Base-by-base conservation (phyloP, 805 yeast genomes). In the Monosporozyma solicola region DNA sequence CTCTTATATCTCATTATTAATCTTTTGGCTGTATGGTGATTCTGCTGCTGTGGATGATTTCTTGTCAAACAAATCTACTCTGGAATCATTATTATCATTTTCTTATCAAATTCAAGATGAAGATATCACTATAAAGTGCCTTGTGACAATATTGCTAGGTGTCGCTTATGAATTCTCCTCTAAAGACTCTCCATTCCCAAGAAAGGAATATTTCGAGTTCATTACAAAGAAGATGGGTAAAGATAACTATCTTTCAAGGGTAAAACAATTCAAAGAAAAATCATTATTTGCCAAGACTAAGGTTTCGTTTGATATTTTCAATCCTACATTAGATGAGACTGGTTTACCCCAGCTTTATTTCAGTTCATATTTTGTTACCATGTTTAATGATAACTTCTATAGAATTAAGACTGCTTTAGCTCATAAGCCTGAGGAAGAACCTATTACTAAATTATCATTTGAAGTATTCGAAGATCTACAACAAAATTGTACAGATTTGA, bases 281-380 rank as follows among this genome's bases (percentile, higher is more conserved):
- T 65, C 78, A 0, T 61, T 70, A 6, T 81, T 89, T 60, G 74
- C 78, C 9, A 77, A 79, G 52, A 85, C 79, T 57, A 55, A 58
- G 15, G 80, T 77, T n/a, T 77, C 74, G 3, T 76, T 75, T 1
- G 71, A 73, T 24, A 71, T 80, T 29, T 66, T 79, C 25, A 72
- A 74, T 16, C 79, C 83, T 2, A 73, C 74, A 3, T 77, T 79
- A 56, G 96, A 89, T 64, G 84, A 82, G 2, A 82, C 95, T 1
- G 99, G 99, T 1, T 75, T 92, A 44, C 99, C 98, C 0, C 80
- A 82, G 54, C 85, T 92, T 1, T 89, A 78, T 61, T 85, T 94
- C 62, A 84, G 83, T 54, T 64, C 78, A 0, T 69, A 75, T 2
- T 88, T 88, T 64, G 82, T 87, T 3, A 72, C 71, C 3, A 70